These are phyloP conservation scores for Agarophyton chilense DNA, from an alignment of 23 red algal species.

Conservation along the genomic window DNA sequence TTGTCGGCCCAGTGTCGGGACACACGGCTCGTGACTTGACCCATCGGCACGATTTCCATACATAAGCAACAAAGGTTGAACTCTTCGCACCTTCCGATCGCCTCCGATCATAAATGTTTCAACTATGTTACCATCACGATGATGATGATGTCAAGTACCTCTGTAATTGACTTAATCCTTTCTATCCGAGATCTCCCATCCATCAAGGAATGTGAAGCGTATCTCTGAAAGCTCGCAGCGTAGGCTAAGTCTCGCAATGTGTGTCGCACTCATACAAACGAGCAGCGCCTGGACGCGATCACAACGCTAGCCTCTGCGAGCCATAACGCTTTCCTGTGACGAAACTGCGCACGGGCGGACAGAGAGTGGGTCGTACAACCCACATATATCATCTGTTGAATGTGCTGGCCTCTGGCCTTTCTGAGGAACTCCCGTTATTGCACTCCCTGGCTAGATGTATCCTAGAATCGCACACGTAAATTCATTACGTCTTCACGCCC, in stretches of 20 bases:
- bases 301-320: background rate
- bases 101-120: too few relatives aligned
- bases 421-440: slow-evolving; percentile 3
- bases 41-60: too few relatives aligned
- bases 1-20: too few relatives aligned
- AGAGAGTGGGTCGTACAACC: slow-evolving; percentile 35
- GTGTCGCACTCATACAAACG: background rate
- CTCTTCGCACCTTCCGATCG: too few relatives aligned
- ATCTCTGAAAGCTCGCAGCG: too few relatives aligned
- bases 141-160: too few relatives aligned
- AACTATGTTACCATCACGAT: too few relatives aligned
- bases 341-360: slow-evolving; percentile 38
- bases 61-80: too few relatives aligned
- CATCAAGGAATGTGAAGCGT: background rate
- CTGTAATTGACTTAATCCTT: too few relatives aligned
- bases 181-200: too few relatives aligned
- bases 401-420: slow-evolving; percentile 22
- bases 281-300: background rate
- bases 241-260: background rate
- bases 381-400: slow-evolving; percentile 13
- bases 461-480: background rate
- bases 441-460: background rate
- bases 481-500: background rate
- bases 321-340: background rate
- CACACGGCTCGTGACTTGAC: too few relatives aligned